Percentiles rank a stretch among this genome's conserved stretches.
Evolutionary conservation across 169 alveolate genomes (phyloP).

Genomic region (Cryptosporidium meleagridis): DNA sequence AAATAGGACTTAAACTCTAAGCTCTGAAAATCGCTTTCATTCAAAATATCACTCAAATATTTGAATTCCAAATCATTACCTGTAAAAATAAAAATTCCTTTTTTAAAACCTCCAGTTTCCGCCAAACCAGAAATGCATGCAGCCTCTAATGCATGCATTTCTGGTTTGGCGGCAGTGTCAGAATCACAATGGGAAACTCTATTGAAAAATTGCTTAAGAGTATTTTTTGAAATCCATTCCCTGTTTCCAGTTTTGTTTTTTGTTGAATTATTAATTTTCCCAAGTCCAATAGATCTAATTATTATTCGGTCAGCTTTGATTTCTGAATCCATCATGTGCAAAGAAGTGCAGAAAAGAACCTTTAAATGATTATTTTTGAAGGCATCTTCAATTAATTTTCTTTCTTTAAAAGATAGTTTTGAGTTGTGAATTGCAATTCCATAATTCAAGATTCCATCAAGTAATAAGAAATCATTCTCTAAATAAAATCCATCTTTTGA

Average conservation of each 20-base stretch:
- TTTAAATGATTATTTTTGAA: background rate
- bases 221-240: constrained; percentile 41
- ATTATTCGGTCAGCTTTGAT: constrained; percentile 24
- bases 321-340: constrained; percentile 11
- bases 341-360: constrained; percentile 30
- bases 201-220: background rate
- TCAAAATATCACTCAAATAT: constrained; percentile 23
- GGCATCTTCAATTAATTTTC: constrained; percentile 35
- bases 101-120: background rate
- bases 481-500: background rate
- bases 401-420: constrained; percentile 36
- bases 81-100: constrained; percentile 4
- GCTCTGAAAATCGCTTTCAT: background rate
- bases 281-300: constrained; percentile 63
- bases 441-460: constrained; percentile 20
- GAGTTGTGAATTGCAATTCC: constrained; percentile 38
- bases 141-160: background rate
- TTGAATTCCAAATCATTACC: constrained; percentile 11
- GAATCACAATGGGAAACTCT: background rate
- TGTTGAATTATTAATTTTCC: constrained; percentile 5
- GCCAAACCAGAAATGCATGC: background rate
- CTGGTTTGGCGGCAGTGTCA: background rate
- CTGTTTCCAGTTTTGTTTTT: constrained; percentile 34
- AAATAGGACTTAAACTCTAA: background rate
- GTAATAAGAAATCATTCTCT: background rate